Percentiles rank a stretch among this genome's conserved stretches.
These are phyloP conservation scores for Glycyrrhiza uralensis DNA, from an alignment of 306 rosid genomes.

Conservation along the genomic window DNA sequence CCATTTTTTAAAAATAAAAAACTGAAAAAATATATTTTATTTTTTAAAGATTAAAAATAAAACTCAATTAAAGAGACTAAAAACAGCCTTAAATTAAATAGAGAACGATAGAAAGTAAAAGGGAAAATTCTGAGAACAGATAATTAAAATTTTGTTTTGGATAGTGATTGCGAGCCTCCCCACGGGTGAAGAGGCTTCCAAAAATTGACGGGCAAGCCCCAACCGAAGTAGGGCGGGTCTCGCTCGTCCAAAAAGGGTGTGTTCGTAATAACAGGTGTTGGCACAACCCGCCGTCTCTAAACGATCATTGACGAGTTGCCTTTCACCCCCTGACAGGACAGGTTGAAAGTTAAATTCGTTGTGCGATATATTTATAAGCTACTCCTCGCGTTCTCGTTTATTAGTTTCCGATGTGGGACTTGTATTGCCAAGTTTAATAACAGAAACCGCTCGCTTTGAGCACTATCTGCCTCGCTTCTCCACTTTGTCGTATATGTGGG, in stretches of 20 bases:
- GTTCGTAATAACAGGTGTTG: slow-evolving; percentile 55
- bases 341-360: not conserved
- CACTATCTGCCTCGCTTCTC: too few relatives aligned
- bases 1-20: too few relatives aligned
- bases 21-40: too few relatives aligned
- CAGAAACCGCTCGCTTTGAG: too few relatives aligned
- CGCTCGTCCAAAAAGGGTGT: slow-evolving; percentile 31
- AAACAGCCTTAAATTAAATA: too few relatives aligned
- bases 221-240: slow-evolving; percentile 51
- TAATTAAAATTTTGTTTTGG: too few relatives aligned
- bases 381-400: not conserved
- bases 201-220: slow-evolving; percentile 72
- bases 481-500: too few relatives aligned
- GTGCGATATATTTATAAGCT: not conserved
- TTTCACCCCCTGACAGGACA: slow-evolving; percentile 81
- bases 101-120: too few relatives aligned
- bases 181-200: slow-evolving; percentile 39
- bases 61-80: too few relatives aligned
- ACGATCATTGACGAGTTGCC: slow-evolving; percentile 71
- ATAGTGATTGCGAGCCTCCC: slow-evolving; percentile 22
- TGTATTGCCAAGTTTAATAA: too few relatives aligned
- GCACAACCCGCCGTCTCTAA: slow-evolving; percentile 73
- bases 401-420: slow-evolving; percentile 30
- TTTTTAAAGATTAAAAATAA: too few relatives aligned
- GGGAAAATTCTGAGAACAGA: too few relatives aligned